Evolutionary conservation across 345 rosid genomes (phyloP), one percentile per base, ranked within the genome.

Genomic region (Bruguiera sexangula): DNA sequence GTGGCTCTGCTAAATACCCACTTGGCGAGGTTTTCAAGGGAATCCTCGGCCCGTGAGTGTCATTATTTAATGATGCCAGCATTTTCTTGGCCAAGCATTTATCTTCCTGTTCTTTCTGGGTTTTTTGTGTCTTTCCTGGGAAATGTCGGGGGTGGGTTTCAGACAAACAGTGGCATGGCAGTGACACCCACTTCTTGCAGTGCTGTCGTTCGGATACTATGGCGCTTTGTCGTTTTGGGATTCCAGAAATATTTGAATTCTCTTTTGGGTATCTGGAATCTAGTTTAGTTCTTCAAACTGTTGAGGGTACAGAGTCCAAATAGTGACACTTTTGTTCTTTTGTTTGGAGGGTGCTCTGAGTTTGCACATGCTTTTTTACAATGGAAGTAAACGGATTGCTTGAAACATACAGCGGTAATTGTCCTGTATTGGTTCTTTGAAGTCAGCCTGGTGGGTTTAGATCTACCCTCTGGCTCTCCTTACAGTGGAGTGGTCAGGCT

Each of bases 1-100:
- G 21, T 72, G 22, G 19, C 37, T 22, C 34, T 59, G 27, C 50
- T 31, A 60, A 79, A 75, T 76, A 67, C 76, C 76, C 69, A 71
- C 79, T 64, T 75, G 76, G 77, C 75, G 63, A 79, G 71, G 65
- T 57, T 71, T 81, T 73, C 82, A 64, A 78, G 76, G 79, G 79
- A 82, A 81, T 84, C 78, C 83, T 76, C 73, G 75, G 70, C 84
- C 87, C 86, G 92, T 87, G 96, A 75, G 83, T 64, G 20, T 26
- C 73, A 77, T 79, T 83, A 76, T 82, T 29, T 60, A 46, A 56
- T 69, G 15, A 34, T 43, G 63, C 13, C 67, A 22, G 29, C 19
- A 62, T 29, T 56, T 78, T 51, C 46, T 13, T 43, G 18, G 65
- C 34, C 54, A 68, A 53, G 61, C 50, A 55, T 53, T 62, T 52